A percentile compares a stretch with the other conserved stretches of the same genome.
Evolutionary conservation across 352 stramenopile species (phyloP).

Genomic region (Phytophthora foliorum): DNA sequence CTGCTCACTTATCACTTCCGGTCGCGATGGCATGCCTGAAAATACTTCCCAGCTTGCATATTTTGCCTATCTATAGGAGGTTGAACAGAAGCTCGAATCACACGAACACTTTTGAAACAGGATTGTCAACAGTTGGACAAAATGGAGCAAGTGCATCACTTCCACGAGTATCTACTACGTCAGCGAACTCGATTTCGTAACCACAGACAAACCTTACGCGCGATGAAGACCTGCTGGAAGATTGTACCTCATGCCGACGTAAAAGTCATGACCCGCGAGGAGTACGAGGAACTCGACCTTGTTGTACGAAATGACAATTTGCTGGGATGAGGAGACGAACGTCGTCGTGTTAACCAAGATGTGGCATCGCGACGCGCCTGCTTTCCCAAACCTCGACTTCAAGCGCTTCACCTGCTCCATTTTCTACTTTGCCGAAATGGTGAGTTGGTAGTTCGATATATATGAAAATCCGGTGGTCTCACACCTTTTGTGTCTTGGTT

Average conservation of each 20-base stretch:
- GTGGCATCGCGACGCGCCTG: slow-evolving; percentile 52
- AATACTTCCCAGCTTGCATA: slow-evolving; percentile 13
- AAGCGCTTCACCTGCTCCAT: slow-evolving; percentile 70
- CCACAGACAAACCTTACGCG: slow-evolving; percentile 40
- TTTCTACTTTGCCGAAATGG: slow-evolving; percentile 70
- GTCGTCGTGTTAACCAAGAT: slow-evolving; percentile 57
- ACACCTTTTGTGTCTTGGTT: neutral
- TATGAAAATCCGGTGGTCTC: no score
- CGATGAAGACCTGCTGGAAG: slow-evolving; percentile 60
- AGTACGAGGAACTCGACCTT: slow-evolving; percentile 58
- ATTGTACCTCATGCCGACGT: slow-evolving; percentile 22
- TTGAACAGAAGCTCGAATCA: slow-evolving; percentile 2
- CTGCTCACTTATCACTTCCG: neutral
- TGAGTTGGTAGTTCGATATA: slow-evolving; percentile 26
- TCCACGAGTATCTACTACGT: slow-evolving; percentile 53
- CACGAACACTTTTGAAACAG: slow-evolving; percentile 8
- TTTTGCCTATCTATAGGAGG: slow-evolving; percentile 30
- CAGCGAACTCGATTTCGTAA: slow-evolving; percentile 62
- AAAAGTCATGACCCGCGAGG: slow-evolving; percentile 35
- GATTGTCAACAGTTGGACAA: slow-evolving; percentile 8
- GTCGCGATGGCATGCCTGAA: slow-evolving; percentile 9
- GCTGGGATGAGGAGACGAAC: slow-evolving; percentile 66
- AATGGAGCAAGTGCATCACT: slow-evolving; percentile 53
- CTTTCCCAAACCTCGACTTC: slow-evolving; percentile 49
- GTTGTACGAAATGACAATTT: slow-evolving; percentile 72